A percentile compares a stretch with the other conserved stretches of the same genome.
Conservation (phyloP, 306 rosid genomes). For the Amphicarpaea edgeworthii region DNA sequence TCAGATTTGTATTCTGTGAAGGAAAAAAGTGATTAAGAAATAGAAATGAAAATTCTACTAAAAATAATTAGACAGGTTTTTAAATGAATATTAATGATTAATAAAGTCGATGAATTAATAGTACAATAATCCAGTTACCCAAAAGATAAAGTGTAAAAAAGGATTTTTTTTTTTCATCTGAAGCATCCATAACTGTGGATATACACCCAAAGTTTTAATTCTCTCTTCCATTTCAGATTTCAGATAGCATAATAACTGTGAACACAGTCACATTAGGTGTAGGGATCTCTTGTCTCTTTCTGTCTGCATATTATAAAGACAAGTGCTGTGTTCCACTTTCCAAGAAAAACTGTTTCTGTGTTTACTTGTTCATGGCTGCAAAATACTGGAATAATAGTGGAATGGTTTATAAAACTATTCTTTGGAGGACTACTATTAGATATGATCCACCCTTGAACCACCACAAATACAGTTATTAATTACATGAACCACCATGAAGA, state of each 20-base stretch:
- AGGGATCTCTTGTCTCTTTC: neutral
- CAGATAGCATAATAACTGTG: neutral
- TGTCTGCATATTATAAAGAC: neutral
- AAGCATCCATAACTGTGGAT: neutral
- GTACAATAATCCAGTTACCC: too few relatives aligned
- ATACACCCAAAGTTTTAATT: neutral
- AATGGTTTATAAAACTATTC: neutral
- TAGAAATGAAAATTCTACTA: too few relatives aligned
- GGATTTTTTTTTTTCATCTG: neutral
- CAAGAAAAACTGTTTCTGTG: neutral
- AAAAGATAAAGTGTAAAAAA: too few relatives aligned
- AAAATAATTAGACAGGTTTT: too few relatives aligned
- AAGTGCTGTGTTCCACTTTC: neutral
- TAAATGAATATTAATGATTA: too few relatives aligned
- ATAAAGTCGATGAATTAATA: too few relatives aligned
- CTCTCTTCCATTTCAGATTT: neutral
- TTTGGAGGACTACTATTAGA: neutral
- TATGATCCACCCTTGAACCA: neutral
- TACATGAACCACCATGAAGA: neutral
- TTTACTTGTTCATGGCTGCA: neutral
- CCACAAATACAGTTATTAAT: neutral
- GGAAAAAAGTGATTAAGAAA: too few relatives aligned
- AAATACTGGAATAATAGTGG: neutral
- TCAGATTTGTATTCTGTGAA: too few relatives aligned
- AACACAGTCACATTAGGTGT: neutral